Evolutionary conservation across 2,329 filamentous ascomycete genomes (phyloP).

Genomic region (Botrytis medusae): DNA sequence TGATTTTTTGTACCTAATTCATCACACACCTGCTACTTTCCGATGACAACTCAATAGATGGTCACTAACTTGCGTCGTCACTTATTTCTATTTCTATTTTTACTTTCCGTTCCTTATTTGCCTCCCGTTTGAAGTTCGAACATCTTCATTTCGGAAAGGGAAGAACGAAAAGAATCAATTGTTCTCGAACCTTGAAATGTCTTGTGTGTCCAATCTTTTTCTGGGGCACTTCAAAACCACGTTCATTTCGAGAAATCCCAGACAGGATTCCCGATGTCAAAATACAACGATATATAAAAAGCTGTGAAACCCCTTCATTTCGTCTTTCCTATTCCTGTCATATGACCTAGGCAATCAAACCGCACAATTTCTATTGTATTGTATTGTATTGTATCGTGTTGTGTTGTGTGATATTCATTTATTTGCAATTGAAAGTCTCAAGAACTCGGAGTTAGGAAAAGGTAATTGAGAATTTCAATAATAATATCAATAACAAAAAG

Average conservation of each 20-base stretch:
- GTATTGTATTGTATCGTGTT: neutral
- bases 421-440: neutral
- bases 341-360: neutral
- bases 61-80: neutral
- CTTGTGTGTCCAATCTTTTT: neutral
- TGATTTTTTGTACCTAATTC: neutral
- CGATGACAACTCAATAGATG: neutral
- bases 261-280: neutral
- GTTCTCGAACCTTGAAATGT: constrained; percentile 5
- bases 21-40: neutral
- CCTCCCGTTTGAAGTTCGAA: neutral
- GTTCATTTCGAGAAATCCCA: neutral
- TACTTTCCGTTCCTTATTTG: neutral
- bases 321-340: neutral
- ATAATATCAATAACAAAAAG: neutral
- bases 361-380: neutral
- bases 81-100: neutral
- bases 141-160: constrained; percentile 1
- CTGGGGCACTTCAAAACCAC: neutral
- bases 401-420: neutral
- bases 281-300: neutral
- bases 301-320: neutral
- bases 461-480: neutral
- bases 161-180: neutral
- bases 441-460: neutral